Percentiles rank a stretch among this genome's conserved stretches.
phyloP scores from a whole-genome alignment of 257 asterid genomes.

The Rehmannia glutinosa region DNA sequence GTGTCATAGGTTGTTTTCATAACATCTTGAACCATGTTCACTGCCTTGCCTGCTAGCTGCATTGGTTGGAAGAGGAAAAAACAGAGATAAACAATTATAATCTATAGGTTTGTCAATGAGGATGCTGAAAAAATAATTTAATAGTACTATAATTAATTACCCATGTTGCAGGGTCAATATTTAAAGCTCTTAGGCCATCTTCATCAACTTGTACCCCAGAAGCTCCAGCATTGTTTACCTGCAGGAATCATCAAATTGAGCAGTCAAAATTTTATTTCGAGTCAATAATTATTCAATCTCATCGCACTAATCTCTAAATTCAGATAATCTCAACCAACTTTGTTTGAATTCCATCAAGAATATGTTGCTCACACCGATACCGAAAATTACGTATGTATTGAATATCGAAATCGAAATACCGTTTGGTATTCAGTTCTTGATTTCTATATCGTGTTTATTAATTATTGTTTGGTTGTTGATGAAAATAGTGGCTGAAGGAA shows the following conservation, averaged over 20 bases:
- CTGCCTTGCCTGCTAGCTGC: constrained; percentile 76
- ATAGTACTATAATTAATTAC: too few species aligned
- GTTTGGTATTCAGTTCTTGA: too few species aligned
- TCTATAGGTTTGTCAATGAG: background rate
- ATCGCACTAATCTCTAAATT: too few species aligned
- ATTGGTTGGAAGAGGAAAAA: background rate
- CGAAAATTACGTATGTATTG: background rate
- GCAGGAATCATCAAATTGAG: constrained; percentile 15
- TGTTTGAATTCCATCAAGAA: background rate
- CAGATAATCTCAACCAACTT: background rate
- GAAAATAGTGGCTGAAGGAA: too few species aligned
- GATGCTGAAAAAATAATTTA: too few species aligned
- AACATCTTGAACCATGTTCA: constrained; percentile 44
- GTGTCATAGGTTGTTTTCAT: constrained; percentile 48
- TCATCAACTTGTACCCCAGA: constrained; percentile 68
- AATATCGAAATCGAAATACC: too few species aligned
- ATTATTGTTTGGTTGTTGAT: too few species aligned
- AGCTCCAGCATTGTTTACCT: constrained; percentile 91
- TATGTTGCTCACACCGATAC: background rate
- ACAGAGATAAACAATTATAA: background rate
- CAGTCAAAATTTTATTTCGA: too few species aligned
- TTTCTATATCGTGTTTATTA: too few species aligned
- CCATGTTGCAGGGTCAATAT: constrained; percentile 58
- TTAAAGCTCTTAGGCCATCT: constrained; percentile 50
- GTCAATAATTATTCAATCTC: too few species aligned